Conservation (phyloP, 2,329 filamentous ascomycete species). For the Dactylellina cionopaga region DNA sequence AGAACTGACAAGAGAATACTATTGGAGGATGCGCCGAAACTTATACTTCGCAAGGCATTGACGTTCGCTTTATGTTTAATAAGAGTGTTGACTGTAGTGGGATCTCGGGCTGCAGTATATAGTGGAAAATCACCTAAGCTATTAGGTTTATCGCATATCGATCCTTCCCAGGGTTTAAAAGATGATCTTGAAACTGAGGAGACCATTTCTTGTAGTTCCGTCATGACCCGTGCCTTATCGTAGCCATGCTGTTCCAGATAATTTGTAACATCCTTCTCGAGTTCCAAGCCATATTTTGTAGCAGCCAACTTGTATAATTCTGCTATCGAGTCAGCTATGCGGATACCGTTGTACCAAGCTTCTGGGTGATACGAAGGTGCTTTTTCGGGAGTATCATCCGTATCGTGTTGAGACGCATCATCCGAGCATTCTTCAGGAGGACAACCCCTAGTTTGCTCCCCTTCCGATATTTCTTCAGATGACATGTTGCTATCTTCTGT, state of each 20-base stretch:
- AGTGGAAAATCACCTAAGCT: neutral
- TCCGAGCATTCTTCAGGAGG: too few species aligned
- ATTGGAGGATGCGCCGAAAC: too few species aligned
- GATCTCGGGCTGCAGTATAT: neutral
- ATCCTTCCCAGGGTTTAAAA: neutral
- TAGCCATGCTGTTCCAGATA: neutral
- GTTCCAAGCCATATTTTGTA: neutral
- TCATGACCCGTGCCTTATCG: neutral
- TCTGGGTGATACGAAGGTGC: neutral
- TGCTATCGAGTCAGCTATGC: neutral
- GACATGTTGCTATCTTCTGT: neutral
- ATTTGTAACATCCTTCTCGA: neutral
- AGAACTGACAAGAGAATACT: neutral
- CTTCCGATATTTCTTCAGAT: neutral
- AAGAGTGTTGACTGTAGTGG: neutral
- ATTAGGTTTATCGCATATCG: conserved; percentile 22
- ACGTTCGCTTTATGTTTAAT: conserved; percentile 19
- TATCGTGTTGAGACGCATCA: too few species aligned
- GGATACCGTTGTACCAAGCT: neutral
- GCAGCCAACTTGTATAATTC: neutral
- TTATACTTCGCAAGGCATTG: neutral
- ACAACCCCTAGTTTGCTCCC: neutral
- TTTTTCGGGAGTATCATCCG: too few species aligned
- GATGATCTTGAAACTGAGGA: neutral
- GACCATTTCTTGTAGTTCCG: neutral